Conservation (phyloP, 495 filamentous ascomycete species). For the Bryoglossum gracile region DNA sequence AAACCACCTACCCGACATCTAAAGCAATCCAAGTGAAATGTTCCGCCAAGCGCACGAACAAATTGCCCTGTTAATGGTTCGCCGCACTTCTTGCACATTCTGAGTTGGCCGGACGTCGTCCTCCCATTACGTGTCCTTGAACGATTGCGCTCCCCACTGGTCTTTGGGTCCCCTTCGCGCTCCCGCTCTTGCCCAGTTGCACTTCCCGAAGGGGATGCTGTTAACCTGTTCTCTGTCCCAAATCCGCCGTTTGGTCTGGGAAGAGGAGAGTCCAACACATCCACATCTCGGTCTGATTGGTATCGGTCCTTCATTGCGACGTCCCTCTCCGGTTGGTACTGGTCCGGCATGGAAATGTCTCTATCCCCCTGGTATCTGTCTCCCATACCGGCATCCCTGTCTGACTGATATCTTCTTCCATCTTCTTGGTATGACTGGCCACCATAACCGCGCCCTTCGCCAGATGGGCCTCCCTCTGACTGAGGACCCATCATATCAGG, state of each 20-base stretch:
- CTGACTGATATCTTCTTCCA: conserved; percentile 18
- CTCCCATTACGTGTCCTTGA: conserved; percentile 37
- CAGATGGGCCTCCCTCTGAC: conserved; percentile 26
- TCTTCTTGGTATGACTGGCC: conserved; percentile 11
- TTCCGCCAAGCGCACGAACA: conserved; percentile 83
- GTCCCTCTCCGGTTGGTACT: conserved; percentile 9
- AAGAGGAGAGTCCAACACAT: conserved; percentile 12
- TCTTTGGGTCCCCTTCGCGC: conserved; percentile 14
- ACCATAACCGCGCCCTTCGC: conserved; percentile 20
- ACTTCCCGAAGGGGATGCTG: conserved; percentile 17
- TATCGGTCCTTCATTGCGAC: conserved; percentile 2
- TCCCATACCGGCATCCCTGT: conserved; percentile 13
- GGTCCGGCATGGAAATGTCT: conserved; percentile 10
- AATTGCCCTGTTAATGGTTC: conserved; percentile 88
- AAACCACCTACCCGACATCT: conserved; percentile 74
- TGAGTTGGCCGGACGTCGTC: conserved; percentile 44
- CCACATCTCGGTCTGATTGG: conserved; percentile 15
- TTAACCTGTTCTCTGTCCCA: conserved; percentile 14
- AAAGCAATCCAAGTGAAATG: conserved; percentile 97
- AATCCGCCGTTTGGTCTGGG: conserved; percentile 19
- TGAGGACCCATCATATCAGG: conserved; percentile 23
- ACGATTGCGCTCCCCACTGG: conserved; percentile 37
- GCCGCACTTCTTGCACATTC: conserved; percentile 83
- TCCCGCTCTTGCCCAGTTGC: conserved; percentile 18
- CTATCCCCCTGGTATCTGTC: conserved; percentile 19